Percentiles rank a stretch among this genome's conserved stretches.
Conservation (phyloP, 371 early-diverging fungal genomes). For the Mucor mucedo region DNA sequence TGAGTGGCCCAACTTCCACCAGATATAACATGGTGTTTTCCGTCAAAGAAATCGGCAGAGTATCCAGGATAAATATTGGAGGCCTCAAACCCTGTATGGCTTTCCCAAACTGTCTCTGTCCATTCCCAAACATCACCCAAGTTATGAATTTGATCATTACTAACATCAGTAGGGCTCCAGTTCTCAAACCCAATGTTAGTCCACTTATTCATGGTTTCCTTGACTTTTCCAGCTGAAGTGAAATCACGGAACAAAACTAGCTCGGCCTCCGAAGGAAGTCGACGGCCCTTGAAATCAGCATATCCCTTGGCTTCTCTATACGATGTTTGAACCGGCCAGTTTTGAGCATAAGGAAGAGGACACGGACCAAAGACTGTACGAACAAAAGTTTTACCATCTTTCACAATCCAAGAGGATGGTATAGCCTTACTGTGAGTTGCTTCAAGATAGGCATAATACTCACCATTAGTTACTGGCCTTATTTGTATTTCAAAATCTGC, state of each 20-base stretch:
- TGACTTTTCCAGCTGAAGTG: not conserved
- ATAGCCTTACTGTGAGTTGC: slow-evolving; percentile 16
- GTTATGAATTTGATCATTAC: slow-evolving; percentile 45
- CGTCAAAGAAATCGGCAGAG: slow-evolving; percentile 88
- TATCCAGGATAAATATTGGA: slow-evolving; percentile 87
- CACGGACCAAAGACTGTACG: slow-evolving; percentile 73
- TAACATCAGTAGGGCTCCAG: slow-evolving; percentile 65
- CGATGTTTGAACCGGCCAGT: slow-evolving; percentile 83
- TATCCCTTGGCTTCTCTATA: slow-evolving; percentile 73
- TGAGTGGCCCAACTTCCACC: slow-evolving; percentile 92
- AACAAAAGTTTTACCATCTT: slow-evolving; percentile 46
- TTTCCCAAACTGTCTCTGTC: slow-evolving; percentile 72
- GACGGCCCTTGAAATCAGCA: slow-evolving; percentile 56
- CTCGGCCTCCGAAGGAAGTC: slow-evolving; percentile 76
- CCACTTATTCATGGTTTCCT: slow-evolving; percentile 24
- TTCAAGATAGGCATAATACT: slow-evolving; percentile 69
- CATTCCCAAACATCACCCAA: slow-evolving; percentile 86
- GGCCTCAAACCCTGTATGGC: slow-evolving; percentile 62
- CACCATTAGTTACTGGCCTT: slow-evolving; percentile 82
- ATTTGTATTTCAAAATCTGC: slow-evolving; percentile 68
- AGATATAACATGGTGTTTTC: slow-evolving; percentile 80
- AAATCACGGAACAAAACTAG: slow-evolving; percentile 39
- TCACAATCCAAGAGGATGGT: slow-evolving; percentile 60
- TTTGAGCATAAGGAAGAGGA: slow-evolving; percentile 49
- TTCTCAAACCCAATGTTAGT: slow-evolving; percentile 64